Base-by-base conservation (phyloP, 768 basidiomycete species). In the Clavulina sp. region DNA sequence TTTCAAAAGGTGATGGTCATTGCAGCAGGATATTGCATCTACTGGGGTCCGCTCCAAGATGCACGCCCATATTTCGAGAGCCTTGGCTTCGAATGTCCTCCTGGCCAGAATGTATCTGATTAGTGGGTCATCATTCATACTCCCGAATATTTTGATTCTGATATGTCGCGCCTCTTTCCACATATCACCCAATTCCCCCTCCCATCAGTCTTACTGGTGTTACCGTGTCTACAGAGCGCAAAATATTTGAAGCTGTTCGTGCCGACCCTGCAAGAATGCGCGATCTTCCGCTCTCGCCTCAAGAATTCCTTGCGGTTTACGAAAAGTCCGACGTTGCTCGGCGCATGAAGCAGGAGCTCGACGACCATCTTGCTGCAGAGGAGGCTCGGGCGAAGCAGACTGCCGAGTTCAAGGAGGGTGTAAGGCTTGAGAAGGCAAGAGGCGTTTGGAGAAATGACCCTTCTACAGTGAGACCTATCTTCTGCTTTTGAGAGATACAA, bases 31-130 rank as follows among this genome's bases (percentile, higher is more conserved):
- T 67, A 70, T 32, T 78, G 81, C 72, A 77, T 75, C 26, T 89
- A 80, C 67, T 87, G 75, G 52, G 86, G 86, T 1, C 75, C 75
- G 4, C 75, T 77, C 1, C 64, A 71, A 43, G 64, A 73, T 53
- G 86, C 84, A 0, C 69, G 74, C 48, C 67, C 75, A 54, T 84
- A 86, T 62, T 84, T 89, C 68, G 75, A 80, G 52, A 72, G 77
- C 55, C 73, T 83, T 71, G 77, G 78, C 18, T 86, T 78, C 65
- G 74, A 74, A 32, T 55, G 82, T 19, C 75, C 84, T 24, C 81
- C 83, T 51, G 78, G 86, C 36, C 87, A 91, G 64, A 85, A 78
- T 57, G 84, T 83, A 13, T 77, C 86, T 6, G 87, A 91, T n/a
- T n/a, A n/a, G n/a, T n/a, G n/a, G n/a, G n/a, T n/a, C n/a, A n/a